Base-by-base conservation (phyloP, 1,284 basidiomycete species). In the Macrocybe sp. region DNA sequence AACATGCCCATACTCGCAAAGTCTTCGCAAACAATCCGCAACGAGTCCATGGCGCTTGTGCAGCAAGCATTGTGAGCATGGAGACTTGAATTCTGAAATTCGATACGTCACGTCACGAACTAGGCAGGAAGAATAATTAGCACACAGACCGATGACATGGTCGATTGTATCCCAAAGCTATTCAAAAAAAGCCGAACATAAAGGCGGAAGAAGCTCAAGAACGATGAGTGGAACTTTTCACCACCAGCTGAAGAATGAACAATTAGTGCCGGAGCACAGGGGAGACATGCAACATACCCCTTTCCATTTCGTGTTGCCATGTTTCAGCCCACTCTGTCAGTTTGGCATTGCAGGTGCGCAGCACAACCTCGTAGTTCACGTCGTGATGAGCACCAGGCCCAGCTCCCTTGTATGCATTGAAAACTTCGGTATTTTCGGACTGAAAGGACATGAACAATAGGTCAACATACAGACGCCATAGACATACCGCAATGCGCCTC, bases 171-270 rank as follows among this genome's bases (percentile, higher is more conserved):
- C 28, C 85, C 88, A 61, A 89, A 86, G 52, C 83, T 87, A 64
- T 91, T 91, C 56, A 91, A 67, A 67, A 90, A 91, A 39, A 91
- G 69, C 50, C 83, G 74, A 41, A 87, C 83, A 60, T 91, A 80
- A 16, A 87, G 68, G 45, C 85, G 76, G 73, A 90, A 91, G 58
- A 86, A 79, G 55, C 66, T 76, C 32, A 91, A 69, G 64, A 90
- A 81, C 4, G 80, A 79, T 47, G 76, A 75, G 59, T 90, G 87
- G 63, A 90, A 90, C 9, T 72, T 72, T 65, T 81, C 75, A 47
- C 83, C 79, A 49, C 73, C 72, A 39, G 83, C 87, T 87, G n/a
- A n/a, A n/a, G n/a, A n/a, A n/a, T n/a, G n/a, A n/a, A n/a, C n/a
- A n/a, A n/a, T n/a, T n/a, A n/a, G n/a, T n/a, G n/a, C n/a, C n/a